Percentiles rank a stretch among this genome's conserved stretches.
Evolutionary conservation across 2,329 filamentous ascomycete genomes (phyloP).

Genomic region (Beauveria brongniartii): DNA sequence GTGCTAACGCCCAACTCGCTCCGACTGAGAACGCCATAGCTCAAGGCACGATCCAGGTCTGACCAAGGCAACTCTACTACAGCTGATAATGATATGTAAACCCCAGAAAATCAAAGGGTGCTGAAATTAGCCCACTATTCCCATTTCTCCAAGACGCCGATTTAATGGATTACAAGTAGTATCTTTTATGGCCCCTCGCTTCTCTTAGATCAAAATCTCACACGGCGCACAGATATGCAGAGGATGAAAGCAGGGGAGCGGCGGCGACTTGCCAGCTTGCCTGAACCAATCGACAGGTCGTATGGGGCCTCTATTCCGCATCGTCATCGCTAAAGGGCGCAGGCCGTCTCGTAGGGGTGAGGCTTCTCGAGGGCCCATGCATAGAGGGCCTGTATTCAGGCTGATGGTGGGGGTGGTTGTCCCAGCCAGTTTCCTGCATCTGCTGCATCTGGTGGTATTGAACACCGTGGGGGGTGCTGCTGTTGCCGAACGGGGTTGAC

Average conservation of each 20-base stretch:
- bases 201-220: not conserved
- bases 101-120: not conserved
- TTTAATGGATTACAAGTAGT: slow-evolving; percentile 1
- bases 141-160: not conserved
- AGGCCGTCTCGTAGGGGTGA: slow-evolving; percentile 32
- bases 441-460: slow-evolving; percentile 33
- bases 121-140: not conserved
- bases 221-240: not conserved
- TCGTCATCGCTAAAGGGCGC: slow-evolving; percentile 29
- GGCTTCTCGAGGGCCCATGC: slow-evolving; percentile 26
- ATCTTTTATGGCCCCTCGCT: not conserved
- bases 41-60: not conserved
- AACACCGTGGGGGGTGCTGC: slow-evolving; percentile 12
- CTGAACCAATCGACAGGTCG: slow-evolving; percentile 1
- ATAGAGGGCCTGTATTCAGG: slow-evolving; percentile 23
- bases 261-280: slow-evolving; percentile 6
- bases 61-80: not conserved
- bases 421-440: slow-evolving; percentile 23
- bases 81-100: not conserved
- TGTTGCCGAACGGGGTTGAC: slow-evolving; percentile 11
- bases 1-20: slow-evolving; percentile 9
- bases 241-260: not conserved
- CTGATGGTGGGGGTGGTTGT: slow-evolving; percentile 9
- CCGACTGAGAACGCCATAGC: not conserved
- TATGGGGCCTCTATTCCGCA: slow-evolving; percentile 17